Base-by-base conservation (phyloP, 176 grass and related monocot species). In the Chrysopogon serrulatus region DNA sequence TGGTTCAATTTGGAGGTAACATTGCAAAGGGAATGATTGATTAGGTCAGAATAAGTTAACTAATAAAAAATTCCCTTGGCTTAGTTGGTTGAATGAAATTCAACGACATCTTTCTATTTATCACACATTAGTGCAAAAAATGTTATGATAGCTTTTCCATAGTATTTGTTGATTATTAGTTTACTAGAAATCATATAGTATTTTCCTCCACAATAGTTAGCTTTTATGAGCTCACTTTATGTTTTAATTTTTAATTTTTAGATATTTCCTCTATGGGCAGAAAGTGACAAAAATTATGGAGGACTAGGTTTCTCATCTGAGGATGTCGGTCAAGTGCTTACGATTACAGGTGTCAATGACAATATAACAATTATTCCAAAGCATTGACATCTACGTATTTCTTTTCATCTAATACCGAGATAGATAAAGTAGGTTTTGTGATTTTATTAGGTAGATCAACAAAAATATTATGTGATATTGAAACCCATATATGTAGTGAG, bases 341-440 rank as follows among this genome's bases (percentile, higher is more conserved):
- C 68, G 43, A 6, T 71, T 43, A 37, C 34, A 37, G 33, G 90
- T 87, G 79, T 23, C 30, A 71, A 14, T 16, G 1, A 53, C 8
- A 6, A 64, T 49, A 73, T 63, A 4, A 1, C 35, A 10, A 33
- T 1, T 32, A 48, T 26, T 30, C 5, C 3, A 15, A 43, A 27
- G 2, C 26, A 44, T 26, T 71, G 23, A 71, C 17, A 1, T 11
- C 5, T 36, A 24, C 2, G 2, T 56, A 26, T 43, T 24, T 42
- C 4, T 53, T 19, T 49, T 53, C 49, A 53, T 53, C 18, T 53
- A 53, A 7, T 4, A 37, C 3, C 1, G 49, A 49, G 3, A 49
- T 12, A 73, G 5, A 3, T 33, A 33, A 51, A 15, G 23, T 33
- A 73, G 28, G 5, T 3, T 54, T 54, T 23, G 7, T 54, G 7